Base-by-base conservation (phyloP, 805 yeast species). In the Pichia sporocuriosa region DNA sequence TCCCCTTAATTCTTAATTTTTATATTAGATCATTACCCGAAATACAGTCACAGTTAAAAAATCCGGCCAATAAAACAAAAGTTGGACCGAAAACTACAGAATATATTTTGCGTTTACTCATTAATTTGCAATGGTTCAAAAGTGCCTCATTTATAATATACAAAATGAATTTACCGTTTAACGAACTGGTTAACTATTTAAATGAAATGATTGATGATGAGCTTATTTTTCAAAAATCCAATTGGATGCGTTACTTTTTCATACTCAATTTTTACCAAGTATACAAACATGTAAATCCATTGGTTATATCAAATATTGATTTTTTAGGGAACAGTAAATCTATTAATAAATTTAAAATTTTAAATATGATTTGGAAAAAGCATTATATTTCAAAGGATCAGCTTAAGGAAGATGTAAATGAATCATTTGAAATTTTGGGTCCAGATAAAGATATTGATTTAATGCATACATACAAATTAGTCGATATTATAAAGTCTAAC, bases 121-220 rank as follows among this genome's bases (percentile, higher is more conserved):
- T 42, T 3, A 33, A 39, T 17, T 20, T 22, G 6, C 45, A 39
- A 29, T 43, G 48, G 49, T 46, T 48, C 24, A 37, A 44, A 22
- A 42, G 25, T 13, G 52, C 52, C 10, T 30, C 52, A 3, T 39
- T 35, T 28, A 32, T 49, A n/a, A 35, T 49, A 5, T n/a, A n/a
- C 12, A 37, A 17, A 19, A 16, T 36, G 36, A 31, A 42, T 27
- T 26, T 36, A 13, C 28, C 31, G 1, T 47, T 49, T 15, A 36
- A 43, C 12, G 37, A 42, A 11, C 29, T 47, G 3, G 17, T 45
- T 4, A 15, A 37, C 11, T 39, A 31, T 15, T 9, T 50, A 11
- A 45, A 49, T 26, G 24, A 37, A 5, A 3, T 43, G 10, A 15
- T 49, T n/a, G 22, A 30, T 8, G 25, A 27, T 6, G 38, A 43